Evolutionary conservation across 441 rosid genomes (phyloP).

Genomic region (Aquilaria agallochum): DNA sequence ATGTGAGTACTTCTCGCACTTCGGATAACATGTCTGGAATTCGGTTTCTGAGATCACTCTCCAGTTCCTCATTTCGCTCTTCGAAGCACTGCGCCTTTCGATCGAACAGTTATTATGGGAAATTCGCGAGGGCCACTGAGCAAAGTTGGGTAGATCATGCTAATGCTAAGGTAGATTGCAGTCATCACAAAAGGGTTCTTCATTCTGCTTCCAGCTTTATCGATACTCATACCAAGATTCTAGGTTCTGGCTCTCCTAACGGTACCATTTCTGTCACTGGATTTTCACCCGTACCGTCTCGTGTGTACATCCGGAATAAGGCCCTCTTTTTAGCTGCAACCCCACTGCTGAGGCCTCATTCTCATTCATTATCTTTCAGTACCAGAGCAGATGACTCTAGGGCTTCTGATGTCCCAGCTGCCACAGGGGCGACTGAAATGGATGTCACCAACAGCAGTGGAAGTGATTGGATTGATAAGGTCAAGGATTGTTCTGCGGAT

Average conservation of each 20-base stretch:
- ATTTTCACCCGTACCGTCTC: constrained; percentile 19
- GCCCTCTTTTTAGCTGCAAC: constrained; percentile 27
- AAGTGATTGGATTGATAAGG: constrained; percentile 50
- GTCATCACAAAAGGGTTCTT: constrained; percentile 14
- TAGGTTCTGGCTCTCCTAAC: constrained; percentile 12
- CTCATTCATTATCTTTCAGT: constrained; percentile 39
- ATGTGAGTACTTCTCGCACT: constrained; percentile 4
- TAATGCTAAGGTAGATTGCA: constrained; percentile 10
- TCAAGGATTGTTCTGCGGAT: constrained; percentile 42
- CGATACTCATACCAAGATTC: constrained; percentile 8
- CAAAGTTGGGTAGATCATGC: constrained; percentile 19
- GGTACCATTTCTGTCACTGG: constrained; percentile 14
- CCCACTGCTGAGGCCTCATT: constrained; percentile 22
- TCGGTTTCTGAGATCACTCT: constrained; percentile 37
- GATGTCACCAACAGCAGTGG: constrained; percentile 27
- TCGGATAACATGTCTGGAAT: constrained; percentile 32
- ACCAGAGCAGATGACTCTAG: constrained; percentile 33
- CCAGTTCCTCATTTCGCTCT: constrained; percentile 22
- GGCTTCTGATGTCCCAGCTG: constrained; percentile 26
- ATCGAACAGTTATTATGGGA: constrained; percentile 9
- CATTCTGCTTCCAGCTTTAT: constrained; percentile 14
- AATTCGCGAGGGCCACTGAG: constrained; percentile 14
- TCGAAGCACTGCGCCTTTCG: constrained; percentile 13
- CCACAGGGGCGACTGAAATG: constrained; percentile 30
- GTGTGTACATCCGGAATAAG: constrained; percentile 11